Evolutionary conservation across 2,329 filamentous ascomycete species (phyloP).

Genomic region (Phyllosticta citrichinensis): DNA sequence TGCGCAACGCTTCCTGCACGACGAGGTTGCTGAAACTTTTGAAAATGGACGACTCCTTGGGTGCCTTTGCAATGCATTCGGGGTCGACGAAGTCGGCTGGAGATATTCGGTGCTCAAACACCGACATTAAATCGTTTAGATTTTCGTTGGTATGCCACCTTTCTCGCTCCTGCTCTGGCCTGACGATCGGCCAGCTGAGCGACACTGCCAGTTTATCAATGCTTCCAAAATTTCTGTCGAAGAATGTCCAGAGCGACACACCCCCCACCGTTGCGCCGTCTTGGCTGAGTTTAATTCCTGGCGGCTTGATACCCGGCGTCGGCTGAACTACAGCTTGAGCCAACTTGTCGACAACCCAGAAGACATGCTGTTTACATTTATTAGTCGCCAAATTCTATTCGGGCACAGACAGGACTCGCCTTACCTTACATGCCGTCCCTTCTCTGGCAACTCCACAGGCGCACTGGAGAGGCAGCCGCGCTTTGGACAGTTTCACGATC

Average conservation of each 20-base stretch:
- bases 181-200: neutral
- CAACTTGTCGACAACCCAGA: neutral
- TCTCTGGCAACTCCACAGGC: neutral
- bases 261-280: neutral
- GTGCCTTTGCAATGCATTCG: neutral
- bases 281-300: neutral
- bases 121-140: neutral
- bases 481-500: neutral
- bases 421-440: neutral
- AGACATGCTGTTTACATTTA: neutral
- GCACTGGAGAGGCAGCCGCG: neutral
- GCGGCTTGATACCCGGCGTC: neutral
- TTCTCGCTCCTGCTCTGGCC: neutral
- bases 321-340: neutral
- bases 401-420: neutral
- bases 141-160: neutral
- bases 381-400: neutral
- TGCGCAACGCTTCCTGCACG: neutral
- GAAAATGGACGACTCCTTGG: neutral
- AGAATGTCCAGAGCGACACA: neutral
- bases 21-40: neutral
- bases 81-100: neutral
- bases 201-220: neutral
- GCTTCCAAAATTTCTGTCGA: neutral
- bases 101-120: neutral